Evolutionary conservation across 495 filamentous ascomycete species (phyloP).

Genomic region (Hypoxylon fuscum): DNA sequence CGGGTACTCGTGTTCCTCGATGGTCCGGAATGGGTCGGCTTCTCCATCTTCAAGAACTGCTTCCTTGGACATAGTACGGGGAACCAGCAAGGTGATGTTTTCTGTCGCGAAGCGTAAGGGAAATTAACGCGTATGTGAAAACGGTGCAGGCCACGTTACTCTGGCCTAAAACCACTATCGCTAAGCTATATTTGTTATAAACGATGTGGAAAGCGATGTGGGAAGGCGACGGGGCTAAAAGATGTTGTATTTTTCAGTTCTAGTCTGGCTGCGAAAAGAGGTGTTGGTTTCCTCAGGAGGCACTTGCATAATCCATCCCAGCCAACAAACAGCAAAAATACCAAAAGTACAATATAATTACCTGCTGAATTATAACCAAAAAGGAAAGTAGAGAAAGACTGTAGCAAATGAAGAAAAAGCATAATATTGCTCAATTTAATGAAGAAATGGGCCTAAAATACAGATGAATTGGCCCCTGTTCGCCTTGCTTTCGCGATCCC

Average conservation of each 20-base stretch:
- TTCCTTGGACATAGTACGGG: slow-evolving; percentile 9
- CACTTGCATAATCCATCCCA: background rate
- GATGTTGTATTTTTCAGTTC: background rate
- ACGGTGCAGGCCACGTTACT: background rate
- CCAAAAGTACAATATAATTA: too few species aligned
- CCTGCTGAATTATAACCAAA: too few species aligned
- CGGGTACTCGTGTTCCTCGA: slow-evolving; percentile 45
- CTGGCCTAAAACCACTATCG: background rate
- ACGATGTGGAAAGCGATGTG: background rate
- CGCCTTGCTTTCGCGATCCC: too few species aligned
- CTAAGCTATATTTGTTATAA: background rate
- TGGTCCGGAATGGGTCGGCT: background rate
- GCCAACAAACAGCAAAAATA: background rate
- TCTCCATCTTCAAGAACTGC: background rate
- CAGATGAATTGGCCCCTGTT: too few species aligned
- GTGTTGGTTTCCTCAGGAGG: too few species aligned
- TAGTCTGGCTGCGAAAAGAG: too few species aligned
- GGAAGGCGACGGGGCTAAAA: background rate
- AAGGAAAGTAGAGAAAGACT: too few species aligned
- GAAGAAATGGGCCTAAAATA: too few species aligned
- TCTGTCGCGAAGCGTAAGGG: background rate
- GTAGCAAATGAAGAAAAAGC: too few species aligned
- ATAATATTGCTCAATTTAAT: too few species aligned
- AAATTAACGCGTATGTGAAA: background rate
- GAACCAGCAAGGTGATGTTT: background rate